These are phyloP conservation scores for Saitozyma sp. DNA, from an alignment of 768 basidiomycete genomes.

Conservation along the genomic window DNA sequence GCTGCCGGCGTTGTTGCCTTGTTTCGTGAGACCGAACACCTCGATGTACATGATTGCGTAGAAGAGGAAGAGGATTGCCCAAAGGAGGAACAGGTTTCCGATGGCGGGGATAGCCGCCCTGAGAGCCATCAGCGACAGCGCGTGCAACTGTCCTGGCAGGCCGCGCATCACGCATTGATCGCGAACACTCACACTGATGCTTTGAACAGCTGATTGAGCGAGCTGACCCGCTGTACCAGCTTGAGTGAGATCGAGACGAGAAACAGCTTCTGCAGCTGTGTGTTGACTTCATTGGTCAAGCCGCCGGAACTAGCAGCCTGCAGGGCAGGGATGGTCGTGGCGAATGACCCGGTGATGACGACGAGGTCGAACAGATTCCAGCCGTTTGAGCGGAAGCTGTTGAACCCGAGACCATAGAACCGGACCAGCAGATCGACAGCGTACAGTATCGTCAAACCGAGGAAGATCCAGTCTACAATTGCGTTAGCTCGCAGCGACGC, in stretches of 20 bases:
- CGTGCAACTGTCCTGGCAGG: conserved; percentile 14
- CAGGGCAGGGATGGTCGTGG: conserved; percentile 75
- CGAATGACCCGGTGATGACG: conserved; percentile 75
- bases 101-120: conserved; percentile 87
- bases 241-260: conserved; percentile 92
- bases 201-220: conserved; percentile 93
- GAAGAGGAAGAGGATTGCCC: conserved; percentile 87
- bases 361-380: conserved; percentile 92
- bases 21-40: conserved; percentile 87
- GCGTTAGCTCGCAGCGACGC: not conserved
- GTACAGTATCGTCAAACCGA: conserved; percentile 70
- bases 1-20: conserved; percentile 65
- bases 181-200: conserved; percentile 72
- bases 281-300: conserved; percentile 27
- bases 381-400: conserved; percentile 79
- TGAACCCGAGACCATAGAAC: conserved; percentile 79
- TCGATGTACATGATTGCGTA: conserved; percentile 86
- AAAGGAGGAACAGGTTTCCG: conserved; percentile 76
- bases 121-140: conserved; percentile 7
- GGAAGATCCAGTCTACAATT: conserved; percentile 69
- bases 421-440: conserved; percentile 73
- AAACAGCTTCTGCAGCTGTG: conserved; percentile 62
- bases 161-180: no score
- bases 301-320: conserved; percentile 27
- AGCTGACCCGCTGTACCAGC: conserved; percentile 81